Evolutionary conservation across 306 rosid genomes (phyloP).

Genomic region (Gynostemma pentaphyllum): DNA sequence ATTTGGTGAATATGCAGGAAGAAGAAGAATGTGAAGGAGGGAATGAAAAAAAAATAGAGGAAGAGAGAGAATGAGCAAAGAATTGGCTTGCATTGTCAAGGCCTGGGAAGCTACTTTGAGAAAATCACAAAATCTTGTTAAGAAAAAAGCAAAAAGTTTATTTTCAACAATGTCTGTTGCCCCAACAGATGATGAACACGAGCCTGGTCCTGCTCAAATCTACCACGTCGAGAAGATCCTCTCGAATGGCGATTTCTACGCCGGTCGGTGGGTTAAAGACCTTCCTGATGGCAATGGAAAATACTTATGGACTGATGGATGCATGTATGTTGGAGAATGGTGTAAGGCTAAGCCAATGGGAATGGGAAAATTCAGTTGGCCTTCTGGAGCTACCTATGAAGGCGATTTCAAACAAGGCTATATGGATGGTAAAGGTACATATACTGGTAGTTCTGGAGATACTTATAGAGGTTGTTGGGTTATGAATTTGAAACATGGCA

Average conservation of each 20-base stretch:
- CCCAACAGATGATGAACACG: slow-evolving; percentile 71
- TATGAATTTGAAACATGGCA: slow-evolving; percentile 67
- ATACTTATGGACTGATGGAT: slow-evolving; percentile 88
- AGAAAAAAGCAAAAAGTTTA: slow-evolving; percentile 47
- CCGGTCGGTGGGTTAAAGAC: slow-evolving; percentile 48
- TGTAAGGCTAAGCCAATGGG: slow-evolving; percentile 44
- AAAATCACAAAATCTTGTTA: slow-evolving; percentile 34
- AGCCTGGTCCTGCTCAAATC: slow-evolving; percentile 21
- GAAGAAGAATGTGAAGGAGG: slow-evolving; percentile 8
- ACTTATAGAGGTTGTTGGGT: slow-evolving; percentile 71
- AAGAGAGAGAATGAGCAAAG: slow-evolving; percentile 67
- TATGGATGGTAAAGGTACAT: slow-evolving; percentile 79
- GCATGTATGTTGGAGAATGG: slow-evolving; percentile 90
- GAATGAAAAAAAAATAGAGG: slow-evolving; percentile 11
- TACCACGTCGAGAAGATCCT: slow-evolving; percentile 48
- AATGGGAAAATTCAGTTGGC: slow-evolving; percentile 83
- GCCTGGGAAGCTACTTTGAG: slow-evolving; percentile 57
- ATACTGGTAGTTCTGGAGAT: slow-evolving; percentile 53
- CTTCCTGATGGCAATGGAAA: slow-evolving; percentile 68
- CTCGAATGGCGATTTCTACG: slow-evolving; percentile 65
- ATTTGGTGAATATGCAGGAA: slow-evolving; percentile 18
- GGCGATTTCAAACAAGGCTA: slow-evolving; percentile 60
- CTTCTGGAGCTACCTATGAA: slow-evolving; percentile 80
- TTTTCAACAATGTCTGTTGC: slow-evolving; percentile 70
- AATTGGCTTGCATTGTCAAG: slow-evolving; percentile 37